Evolutionary conservation across 306 rosid genomes (phyloP).

Genomic region (Comarum palustre): DNA sequence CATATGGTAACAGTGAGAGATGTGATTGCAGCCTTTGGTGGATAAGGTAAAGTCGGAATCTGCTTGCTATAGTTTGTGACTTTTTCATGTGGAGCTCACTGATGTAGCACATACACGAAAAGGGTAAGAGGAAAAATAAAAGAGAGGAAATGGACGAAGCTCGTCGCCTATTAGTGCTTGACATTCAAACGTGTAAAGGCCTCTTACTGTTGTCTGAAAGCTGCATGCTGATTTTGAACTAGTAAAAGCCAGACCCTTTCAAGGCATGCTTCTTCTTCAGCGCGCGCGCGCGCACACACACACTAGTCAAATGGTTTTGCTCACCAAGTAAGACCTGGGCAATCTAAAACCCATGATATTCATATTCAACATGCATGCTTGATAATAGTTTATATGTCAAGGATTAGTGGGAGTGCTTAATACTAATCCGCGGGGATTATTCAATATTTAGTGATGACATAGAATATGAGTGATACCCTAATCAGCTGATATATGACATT

Average conservation of each 20-base stretch:
- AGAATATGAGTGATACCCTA: neutral
- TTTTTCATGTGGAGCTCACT: slow-evolving; percentile 8
- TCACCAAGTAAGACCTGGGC: slow-evolving; percentile 16
- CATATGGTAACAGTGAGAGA: neutral
- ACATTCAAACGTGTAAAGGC: slow-evolving; percentile 12
- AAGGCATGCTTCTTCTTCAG: neutral
- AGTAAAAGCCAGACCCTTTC: slow-evolving; percentile 11
- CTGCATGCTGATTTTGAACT: slow-evolving; percentile 11
- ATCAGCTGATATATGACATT: neutral
- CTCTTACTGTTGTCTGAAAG: neutral
- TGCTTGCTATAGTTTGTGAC: neutral
- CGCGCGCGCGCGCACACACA: neutral
- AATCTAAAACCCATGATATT: neutral
- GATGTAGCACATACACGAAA: neutral
- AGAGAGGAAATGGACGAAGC: neutral
- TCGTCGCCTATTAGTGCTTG: neutral
- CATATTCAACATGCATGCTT: neutral
- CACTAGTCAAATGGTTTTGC: slow-evolving; percentile 18
- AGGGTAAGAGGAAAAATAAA: neutral
- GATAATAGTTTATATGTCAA: neutral
- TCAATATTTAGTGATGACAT: neutral
- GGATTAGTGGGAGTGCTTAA: neutral
- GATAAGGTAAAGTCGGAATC: slow-evolving; percentile 3
- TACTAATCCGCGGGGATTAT: neutral
- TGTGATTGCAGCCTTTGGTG: slow-evolving; percentile 10